Evolutionary conservation across 352 stramenopile species (phyloP), one percentile per base, ranked within the genome.

Genomic region (Pythium chondricola): DNA sequence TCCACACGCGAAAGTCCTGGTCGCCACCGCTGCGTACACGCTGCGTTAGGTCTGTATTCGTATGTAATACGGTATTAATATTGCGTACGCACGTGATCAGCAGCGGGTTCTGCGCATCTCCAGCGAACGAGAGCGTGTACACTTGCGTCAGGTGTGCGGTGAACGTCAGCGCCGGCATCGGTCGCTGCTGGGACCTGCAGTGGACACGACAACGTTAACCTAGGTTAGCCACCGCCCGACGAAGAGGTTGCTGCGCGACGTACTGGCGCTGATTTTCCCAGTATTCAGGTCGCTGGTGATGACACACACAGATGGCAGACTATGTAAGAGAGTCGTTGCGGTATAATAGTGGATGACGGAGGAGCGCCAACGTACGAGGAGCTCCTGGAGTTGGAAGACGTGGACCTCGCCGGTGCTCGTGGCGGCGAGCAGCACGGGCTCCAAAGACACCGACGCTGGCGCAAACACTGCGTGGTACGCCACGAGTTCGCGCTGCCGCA

Each of bases 1-100:
- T 67, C 78, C 78, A 90, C 29, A 88, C 70, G 13, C 78, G 74
- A 54, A 86, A 80, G 40, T 90, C 78, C 47, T 85, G 75, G 39
- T 90, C 78, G n/a, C 75, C 75, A 32, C 75, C 78, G 51, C 78
- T 89, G 29, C 11, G 32, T 17, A 33, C 2, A 5, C 30, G 2
- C 10, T 14, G 14, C 14, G 6, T 20, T 42, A 11, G 6, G 36
- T 42, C 36, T 36, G 25, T 16, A n/a, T n/a, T 30, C 11, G 17
- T 14, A 22, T 18, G 17, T 35, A 16, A 38, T 11, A 9, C 4
- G 18, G 40, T 7, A n/a, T 10, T 14, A 11, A 26, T 27, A 43
- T n/a, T 27, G 4, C 31, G 5, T 25, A 33, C 45, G 4, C 45
- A 87, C 78, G 69, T 89, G 39, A 90, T 67, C 2, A 90, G 47